Base-by-base conservation (phyloP, 805 yeast species). In the Starmerella vitae region DNA sequence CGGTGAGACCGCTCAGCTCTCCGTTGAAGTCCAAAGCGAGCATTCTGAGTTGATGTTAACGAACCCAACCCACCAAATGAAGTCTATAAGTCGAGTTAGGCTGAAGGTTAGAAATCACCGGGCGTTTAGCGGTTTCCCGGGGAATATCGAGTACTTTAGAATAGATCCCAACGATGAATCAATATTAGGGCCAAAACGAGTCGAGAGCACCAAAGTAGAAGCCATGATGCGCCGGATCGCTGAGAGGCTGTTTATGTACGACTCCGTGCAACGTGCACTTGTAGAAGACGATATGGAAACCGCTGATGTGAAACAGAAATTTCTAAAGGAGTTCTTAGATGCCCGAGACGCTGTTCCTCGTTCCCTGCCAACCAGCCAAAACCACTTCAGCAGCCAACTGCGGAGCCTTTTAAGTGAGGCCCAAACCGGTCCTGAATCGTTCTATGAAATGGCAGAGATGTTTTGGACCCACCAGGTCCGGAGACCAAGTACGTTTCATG, bases 1-100 rank as follows among this genome's bases (percentile, higher is more conserved):
- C 67, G 12, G 71, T 68, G 27, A 79, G 74, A 42, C 72, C 74
- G 15, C 65, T 64, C 30, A 75, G 63, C 28, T 69, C 71, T 6
- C 71, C 78, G 15, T 55, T 42, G 17, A 61, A 41, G 25, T 47
- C 43, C 12, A 63, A 46, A 2, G 56, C 57, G 33, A 59, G 49
- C 65, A 57, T 60, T 24, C 10, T 30, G 26, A 8, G 26, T 7
- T 22, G 12, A 8, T 22, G 7, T 12, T 7, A 22, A 22, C 7
- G 26, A 12, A 8, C 12, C 26, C 12, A 8, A 8, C 26, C 10
- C 26, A 22, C 7, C 12, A 12, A 12, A 12, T 22, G 12, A 22
- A 12, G 26, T 22, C 26, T 12, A 7, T 8, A 7, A 12, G 7
- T 12, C 26, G 10, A 22, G 12, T 7, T 22, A 7, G 26, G 10